Base-by-base conservation (phyloP, 1,284 basidiomycete species). In the Ceraceosorus bombacis region DNA sequence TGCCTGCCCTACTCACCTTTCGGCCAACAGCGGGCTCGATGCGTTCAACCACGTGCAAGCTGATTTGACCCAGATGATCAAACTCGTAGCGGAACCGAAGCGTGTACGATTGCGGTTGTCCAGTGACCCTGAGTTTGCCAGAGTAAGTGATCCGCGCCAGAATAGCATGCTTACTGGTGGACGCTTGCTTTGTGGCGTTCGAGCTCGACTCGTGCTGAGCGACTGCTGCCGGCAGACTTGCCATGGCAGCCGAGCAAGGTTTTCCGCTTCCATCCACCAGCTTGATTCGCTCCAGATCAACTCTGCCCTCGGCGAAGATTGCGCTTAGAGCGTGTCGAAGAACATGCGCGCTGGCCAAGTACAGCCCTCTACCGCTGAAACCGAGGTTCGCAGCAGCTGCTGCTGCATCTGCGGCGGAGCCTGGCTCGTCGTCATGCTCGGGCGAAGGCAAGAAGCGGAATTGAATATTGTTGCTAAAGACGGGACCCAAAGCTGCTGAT, bases 81-180 rank as follows among this genome's bases (percentile, higher is more conserved):
- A 74, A 70, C 1, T 64, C 64, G 59, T 76, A 76, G 52, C 65
- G 59, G 57, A 72, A 76, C 38, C 74, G 57, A 55, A 73, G 63
- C 5, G 68, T 69, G 51, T 72, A 76, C 38, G 68, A 66, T 49
- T 74, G 71, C 17, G 62, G 60, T 43, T 65, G 54, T 0, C 65
- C 64, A 4, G 65, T 60, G 4, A 76, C 61, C 1, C 74, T 60
- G 12, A 62, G 62, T 38, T 62, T 60, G 1, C 72, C 74, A 15
- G 61, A 62, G 52, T 74, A 74, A 4, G 64, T 66, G n/a, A 76
- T 57, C 4, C 74, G 62, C 7, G 49, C 40, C 13, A 55, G n/a
- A 4, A 17, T 15, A 6, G 54, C 54, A 10, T 55, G 15, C 6
- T 37, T 15, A 5, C 27, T 27, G 2, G 7, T 17, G 9, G 41